Base-by-base conservation (phyloP, 148 eudicot genomes). In the Oxyria digyna region DNA sequence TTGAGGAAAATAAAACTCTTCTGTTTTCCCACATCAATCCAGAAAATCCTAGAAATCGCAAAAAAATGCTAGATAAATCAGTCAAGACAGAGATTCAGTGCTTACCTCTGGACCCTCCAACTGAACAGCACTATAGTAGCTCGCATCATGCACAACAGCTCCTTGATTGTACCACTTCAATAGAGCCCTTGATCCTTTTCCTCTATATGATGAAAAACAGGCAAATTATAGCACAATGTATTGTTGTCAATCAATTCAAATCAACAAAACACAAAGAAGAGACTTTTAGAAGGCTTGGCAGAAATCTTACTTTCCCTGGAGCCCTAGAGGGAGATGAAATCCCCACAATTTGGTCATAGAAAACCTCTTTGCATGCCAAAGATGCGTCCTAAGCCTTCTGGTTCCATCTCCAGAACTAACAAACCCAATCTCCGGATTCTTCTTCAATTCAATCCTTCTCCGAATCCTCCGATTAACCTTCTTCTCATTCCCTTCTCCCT, bases 291-390 rank as follows among this genome's bases (percentile, higher is more conserved):
- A n/a, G n/a, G n/a, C 26, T 35, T 38, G 46, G 11, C n/a, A 38
- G 26, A 66, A 33, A 35, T 20, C 29, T 62, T 80, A 92, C 98
- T 96, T 82, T 57, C 96, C 98, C 24, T 85, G 90, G 75, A 87
- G 72, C 38, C 90, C 92, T 32, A 88, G 55, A 42, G 97, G 91
- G 75, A 90, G 84, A 76, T 83, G 70, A 67, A 88, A 90, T 10
- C 97, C 97, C 98, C 97, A 90, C 57, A 76, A 55, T 72, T 90
- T 90, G 2, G 69, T 62, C 87, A 90, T 94, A 0, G 67, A 76
- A 67, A 94, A 94, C 74, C 97, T 80, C 80, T 90, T 94, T 0
- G 97, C 97, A 82, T 86, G 85, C 97, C 97, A 94, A 6, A 94
- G 78, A 54, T 94, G 97, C 14, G 97, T 88, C 71, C 97, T 75